Percentiles rank a stretch among this genome's conserved stretches.
Evolutionary conservation across 2,329 filamentous ascomycete species (phyloP).

Genomic region (Sordariomycetes sp.): DNA sequence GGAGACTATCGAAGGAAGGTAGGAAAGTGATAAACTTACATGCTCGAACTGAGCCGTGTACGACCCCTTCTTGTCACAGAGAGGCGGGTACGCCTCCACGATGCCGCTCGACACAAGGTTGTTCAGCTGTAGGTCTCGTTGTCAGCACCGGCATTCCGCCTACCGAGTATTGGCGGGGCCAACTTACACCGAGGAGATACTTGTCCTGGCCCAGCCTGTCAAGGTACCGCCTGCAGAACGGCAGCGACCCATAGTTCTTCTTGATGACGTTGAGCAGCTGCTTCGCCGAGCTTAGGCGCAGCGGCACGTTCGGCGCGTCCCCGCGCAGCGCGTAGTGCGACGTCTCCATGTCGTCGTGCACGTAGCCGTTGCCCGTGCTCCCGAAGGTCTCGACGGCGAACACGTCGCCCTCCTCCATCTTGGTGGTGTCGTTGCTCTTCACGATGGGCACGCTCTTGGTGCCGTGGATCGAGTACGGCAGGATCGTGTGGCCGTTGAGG

Average conservation of each 20-base stretch:
- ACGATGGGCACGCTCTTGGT: constrained; percentile 74
- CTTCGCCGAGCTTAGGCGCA: constrained; percentile 63
- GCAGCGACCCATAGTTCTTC: constrained; percentile 81
- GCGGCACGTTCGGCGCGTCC: constrained; percentile 27
- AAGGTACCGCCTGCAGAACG: constrained; percentile 74
- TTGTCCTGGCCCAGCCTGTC: constrained; percentile 83
- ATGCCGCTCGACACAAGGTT: constrained; percentile 68
- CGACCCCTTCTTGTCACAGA: constrained; percentile 77
- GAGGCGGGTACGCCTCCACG: constrained; percentile 72
- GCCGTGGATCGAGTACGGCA: constrained; percentile 67
- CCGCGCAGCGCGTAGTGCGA: constrained; percentile 66
- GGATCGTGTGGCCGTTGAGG: constrained; percentile 66
- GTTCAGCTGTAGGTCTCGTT: constrained; percentile 46
- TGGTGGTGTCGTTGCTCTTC: constrained; percentile 63
- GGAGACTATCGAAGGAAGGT: neutral
- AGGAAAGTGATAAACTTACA: constrained; percentile 37
- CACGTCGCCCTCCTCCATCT: constrained; percentile 78
- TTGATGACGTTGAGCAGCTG: constrained; percentile 72
- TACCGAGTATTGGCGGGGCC: neutral
- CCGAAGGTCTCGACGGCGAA: constrained; percentile 81
- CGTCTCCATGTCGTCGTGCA: constrained; percentile 66
- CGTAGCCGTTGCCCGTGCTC: constrained; percentile 64
- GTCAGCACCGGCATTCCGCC: neutral
- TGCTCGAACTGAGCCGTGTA: constrained; percentile 87
- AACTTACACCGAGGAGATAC: constrained; percentile 66